phyloP scores from a whole-genome alignment of 2,329 filamentous ascomycete genomes.

The Fusarium agapanthi region DNA sequence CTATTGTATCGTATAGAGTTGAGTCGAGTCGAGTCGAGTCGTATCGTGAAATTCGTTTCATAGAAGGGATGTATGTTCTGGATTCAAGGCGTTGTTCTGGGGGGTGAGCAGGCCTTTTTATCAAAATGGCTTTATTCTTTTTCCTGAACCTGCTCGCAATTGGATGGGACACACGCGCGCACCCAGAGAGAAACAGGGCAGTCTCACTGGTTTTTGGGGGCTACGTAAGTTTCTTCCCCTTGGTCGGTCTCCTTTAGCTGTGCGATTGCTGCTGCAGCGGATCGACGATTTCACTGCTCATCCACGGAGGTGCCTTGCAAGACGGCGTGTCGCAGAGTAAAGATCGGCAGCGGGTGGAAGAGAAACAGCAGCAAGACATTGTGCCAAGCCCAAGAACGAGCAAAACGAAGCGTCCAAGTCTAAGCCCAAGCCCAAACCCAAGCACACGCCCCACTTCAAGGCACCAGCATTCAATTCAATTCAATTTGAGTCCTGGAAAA shows the following conservation, averaged over 20 bases:
- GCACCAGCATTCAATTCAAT: background rate
- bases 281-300: constrained; percentile 28
- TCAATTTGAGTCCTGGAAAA: background rate
- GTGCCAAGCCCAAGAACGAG: constrained; percentile 8
- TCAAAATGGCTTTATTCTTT: constrained; percentile 5
- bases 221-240: constrained; percentile 13
- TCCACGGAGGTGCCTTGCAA: constrained; percentile 17
- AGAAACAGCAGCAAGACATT: constrained; percentile 9
- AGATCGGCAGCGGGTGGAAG: constrained; percentile 25
- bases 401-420: constrained; percentile 6
- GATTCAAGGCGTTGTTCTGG: background rate
- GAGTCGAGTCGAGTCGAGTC: background rate
- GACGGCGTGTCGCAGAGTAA: constrained; percentile 24
- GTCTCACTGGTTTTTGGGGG: background rate
- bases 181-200: constrained; percentile 14
- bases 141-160: background rate
- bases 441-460: constrained; percentile 8
- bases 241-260: background rate
- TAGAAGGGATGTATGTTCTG: constrained; percentile 5
- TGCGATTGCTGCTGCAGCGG: background rate
- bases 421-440: too few species aligned
- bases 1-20: background rate
- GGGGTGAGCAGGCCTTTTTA: constrained; percentile 20
- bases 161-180: background rate
- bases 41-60: background rate